Percentiles rank a stretch among this genome's conserved stretches.
These are phyloP conservation scores for Verticillium tricorpus DNA, from an alignment of 2,329 filamentous ascomycete genomes.

Conservation along the genomic window DNA sequence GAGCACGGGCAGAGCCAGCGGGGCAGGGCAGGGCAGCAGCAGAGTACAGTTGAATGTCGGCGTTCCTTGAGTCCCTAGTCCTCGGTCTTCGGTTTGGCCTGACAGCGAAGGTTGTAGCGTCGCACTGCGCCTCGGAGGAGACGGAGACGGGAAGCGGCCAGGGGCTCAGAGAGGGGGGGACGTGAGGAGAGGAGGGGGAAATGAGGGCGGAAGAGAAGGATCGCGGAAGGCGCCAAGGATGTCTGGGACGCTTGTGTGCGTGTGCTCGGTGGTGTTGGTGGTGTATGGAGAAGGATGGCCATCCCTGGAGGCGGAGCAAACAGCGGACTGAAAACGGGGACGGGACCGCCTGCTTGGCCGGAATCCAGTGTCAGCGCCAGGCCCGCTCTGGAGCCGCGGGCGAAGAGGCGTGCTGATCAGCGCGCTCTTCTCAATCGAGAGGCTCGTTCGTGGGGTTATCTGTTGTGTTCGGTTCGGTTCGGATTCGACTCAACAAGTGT, in stretches of 20 bases:
- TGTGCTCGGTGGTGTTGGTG: not conserved
- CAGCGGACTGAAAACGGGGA: not conserved
- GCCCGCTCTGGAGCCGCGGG: not conserved
- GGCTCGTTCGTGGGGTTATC: no score
- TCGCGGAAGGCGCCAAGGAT: constrained; percentile 1
- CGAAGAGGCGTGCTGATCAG: not conserved
- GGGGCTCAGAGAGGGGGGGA: constrained; percentile 3
- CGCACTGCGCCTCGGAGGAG: not conserved
- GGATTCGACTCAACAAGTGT: no score
- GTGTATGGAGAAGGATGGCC: constrained; percentile 8
- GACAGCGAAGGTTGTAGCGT: not conserved
- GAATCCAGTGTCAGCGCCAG: not conserved
- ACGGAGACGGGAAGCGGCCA: not conserved
- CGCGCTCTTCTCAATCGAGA: no score
- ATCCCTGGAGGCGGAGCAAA: constrained; percentile 13
- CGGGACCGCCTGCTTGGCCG: not conserved
- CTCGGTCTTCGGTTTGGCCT: not conserved
- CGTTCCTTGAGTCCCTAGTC: not conserved
- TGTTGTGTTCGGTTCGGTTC: no score
- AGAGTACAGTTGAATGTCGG: not conserved
- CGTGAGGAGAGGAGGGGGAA: constrained; percentile 9
- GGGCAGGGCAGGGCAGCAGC: not conserved
- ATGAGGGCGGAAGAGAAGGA: constrained; percentile 8
- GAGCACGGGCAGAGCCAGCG: not conserved
- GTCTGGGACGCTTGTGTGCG: constrained; percentile 1